Conservation (phyloP, 352 stramenopile species). For the Pythium sp. region DNA sequence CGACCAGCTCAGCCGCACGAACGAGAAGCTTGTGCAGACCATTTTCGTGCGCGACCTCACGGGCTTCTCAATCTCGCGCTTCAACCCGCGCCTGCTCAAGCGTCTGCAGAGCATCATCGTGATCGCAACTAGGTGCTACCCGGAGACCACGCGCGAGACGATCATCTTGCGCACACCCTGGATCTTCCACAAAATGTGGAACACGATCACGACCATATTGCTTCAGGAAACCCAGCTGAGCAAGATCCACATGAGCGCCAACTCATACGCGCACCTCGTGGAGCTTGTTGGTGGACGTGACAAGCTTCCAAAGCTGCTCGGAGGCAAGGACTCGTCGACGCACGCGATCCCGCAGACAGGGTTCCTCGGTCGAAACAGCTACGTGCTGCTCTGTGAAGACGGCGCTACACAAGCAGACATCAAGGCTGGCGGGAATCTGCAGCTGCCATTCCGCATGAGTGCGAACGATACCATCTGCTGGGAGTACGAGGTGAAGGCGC, state of each 20-base stretch:
- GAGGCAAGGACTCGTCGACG: slow-evolving; percentile 45
- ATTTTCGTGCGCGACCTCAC: slow-evolving; percentile 64
- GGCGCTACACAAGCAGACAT: slow-evolving; percentile 67
- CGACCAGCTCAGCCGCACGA: slow-evolving; percentile 58
- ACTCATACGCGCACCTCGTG: slow-evolving; percentile 44
- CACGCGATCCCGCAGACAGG: slow-evolving; percentile 64
- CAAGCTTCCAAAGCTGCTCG: slow-evolving; percentile 51
- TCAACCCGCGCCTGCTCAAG: slow-evolving; percentile 51
- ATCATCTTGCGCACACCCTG: slow-evolving; percentile 62
- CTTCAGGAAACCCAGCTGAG: slow-evolving; percentile 52
- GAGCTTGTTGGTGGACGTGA: slow-evolving; percentile 46
- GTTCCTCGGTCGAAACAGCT: slow-evolving; percentile 58
- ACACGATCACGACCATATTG: slow-evolving; percentile 45
- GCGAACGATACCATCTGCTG: slow-evolving; percentile 75
- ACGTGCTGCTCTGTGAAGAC: slow-evolving; percentile 66
- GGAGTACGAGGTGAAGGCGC: slow-evolving; percentile 64
- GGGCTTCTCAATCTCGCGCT: slow-evolving; percentile 59
- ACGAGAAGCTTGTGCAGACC: slow-evolving; percentile 55
- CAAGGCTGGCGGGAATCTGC: slow-evolving; percentile 49
- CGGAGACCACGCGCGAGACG: slow-evolving; percentile 53
- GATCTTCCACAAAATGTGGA: slow-evolving; percentile 78
- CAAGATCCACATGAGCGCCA: slow-evolving; percentile 61
- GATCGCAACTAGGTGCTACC: slow-evolving; percentile 64
- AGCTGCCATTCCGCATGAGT: slow-evolving; percentile 67
- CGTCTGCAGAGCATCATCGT: slow-evolving; percentile 38